Evolutionary conservation across 2,329 filamentous ascomycete genomes (phyloP), one percentile per base, ranked within the genome.

Genomic region (Boeremia lycopersici): DNA sequence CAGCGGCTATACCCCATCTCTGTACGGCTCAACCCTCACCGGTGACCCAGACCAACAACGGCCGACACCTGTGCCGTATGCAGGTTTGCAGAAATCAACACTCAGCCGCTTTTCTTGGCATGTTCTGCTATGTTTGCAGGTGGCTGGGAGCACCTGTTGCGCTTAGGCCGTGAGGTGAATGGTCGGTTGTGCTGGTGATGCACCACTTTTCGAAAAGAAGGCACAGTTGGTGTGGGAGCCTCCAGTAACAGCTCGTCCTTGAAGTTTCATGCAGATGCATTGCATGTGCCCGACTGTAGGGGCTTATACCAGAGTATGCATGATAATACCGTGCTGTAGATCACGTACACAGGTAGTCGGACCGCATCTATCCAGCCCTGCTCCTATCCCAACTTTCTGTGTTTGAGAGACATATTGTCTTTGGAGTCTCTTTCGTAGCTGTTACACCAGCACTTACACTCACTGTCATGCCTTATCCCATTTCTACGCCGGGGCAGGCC

Each of bases 91-190:
- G 52, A 53, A 56, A 61, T 43, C 36, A 56, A 39, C 56, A 53
- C 64, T 69, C 62, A 69, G 68, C 62, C 66, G 62, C 65, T 40
- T 67, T 43, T 63, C 64, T 66, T 68, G 65, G 68, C 42, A 44
- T 19, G 19, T 19, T 39, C 36, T 23, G 19, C 17, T 58, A 58
- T 42, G 34, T 53, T 60, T 59, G 41, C 44, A 57, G 50, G 63
- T 63, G 57, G 61, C 48, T 56, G 57, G 55, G 43, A 57, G 45
- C 36, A 63, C 44, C 50, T 53, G 38, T 57, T 65, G 67, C 65
- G 58, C 60, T 58, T 65, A 68, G 56, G 51, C 39, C 39, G 49
- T 59, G 19, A 42, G 47, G 29, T 70, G 67, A 69, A 59, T 70
- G 67, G 66, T 64, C 54, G 52, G 38, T 53, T 35, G 34, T 43